Conservation (phyloP, 768 basidiomycete species). For the Rickenella mellea region DNA sequence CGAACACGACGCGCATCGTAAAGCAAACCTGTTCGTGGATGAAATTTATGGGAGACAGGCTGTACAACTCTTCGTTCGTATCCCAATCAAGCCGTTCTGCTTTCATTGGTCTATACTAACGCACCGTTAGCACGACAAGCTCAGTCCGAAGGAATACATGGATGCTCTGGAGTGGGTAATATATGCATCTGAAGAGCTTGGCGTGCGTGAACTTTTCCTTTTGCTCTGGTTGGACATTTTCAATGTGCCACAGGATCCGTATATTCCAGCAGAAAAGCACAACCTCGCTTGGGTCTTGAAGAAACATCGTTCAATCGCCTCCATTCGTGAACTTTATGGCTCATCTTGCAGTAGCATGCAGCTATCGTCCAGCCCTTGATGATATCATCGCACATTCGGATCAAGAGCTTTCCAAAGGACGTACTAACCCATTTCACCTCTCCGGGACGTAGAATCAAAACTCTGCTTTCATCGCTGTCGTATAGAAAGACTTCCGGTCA, state of each 20-base stretch:
- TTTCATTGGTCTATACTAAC: background rate
- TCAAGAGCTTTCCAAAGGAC: no score
- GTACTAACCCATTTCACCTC: no score
- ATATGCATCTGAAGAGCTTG: constrained; percentile 14
- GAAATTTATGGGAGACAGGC: constrained; percentile 27
- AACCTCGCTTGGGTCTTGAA: constrained; percentile 30
- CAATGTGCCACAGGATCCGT: constrained; percentile 25
- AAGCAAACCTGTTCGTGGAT: constrained; percentile 25
- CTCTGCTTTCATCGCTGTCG: no score
- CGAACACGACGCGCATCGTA: constrained; percentile 20
- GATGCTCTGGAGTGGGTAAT: constrained; percentile 8
- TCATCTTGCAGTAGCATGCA: no score
- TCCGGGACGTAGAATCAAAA: no score
- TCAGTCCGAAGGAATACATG: constrained; percentile 20
- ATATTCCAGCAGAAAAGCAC: constrained; percentile 25
- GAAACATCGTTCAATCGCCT: constrained; percentile 27
- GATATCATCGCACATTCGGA: no score
- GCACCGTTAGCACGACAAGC: constrained; percentile 14
- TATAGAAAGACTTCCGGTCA: no score
- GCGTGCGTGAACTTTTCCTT: constrained; percentile 16
- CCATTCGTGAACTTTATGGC: constrained; percentile 24
- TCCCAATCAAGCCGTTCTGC: background rate
- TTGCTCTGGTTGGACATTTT: background rate
- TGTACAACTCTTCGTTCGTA: constrained; percentile 16
- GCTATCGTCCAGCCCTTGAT: no score